These are phyloP conservation scores for Terfezia claveryi DNA, from an alignment of 495 filamentous ascomycete genomes.

Conservation along the genomic window DNA sequence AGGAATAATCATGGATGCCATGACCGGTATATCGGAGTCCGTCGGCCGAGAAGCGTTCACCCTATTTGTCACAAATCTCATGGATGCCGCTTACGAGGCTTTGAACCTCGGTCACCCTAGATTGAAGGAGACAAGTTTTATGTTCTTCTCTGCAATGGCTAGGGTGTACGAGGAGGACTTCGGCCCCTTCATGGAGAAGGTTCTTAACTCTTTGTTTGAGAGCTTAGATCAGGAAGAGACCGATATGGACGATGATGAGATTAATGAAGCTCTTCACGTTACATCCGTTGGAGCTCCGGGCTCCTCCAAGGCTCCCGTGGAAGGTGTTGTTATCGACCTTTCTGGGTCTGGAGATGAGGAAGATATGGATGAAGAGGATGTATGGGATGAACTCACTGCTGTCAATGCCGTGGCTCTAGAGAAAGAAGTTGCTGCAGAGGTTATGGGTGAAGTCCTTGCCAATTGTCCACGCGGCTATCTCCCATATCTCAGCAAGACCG, in stretches of 20 bases:
- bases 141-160: conserved; percentile 83
- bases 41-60: conserved; percentile 74
- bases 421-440: conserved; percentile 93
- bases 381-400: conserved; percentile 32
- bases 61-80: conserved; percentile 69
- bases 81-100: conserved; percentile 79
- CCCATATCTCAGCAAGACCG: conserved; percentile 77
- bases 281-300: conserved; percentile 46
- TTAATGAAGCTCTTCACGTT: conserved; percentile 61
- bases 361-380: conserved; percentile 33
- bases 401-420: conserved; percentile 77
- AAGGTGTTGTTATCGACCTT: conserved; percentile 35
- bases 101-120: conserved; percentile 74
- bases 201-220: conserved; percentile 64
- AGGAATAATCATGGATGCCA: conserved; percentile 68
- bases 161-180: conserved; percentile 90
- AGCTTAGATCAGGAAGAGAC: conserved; percentile 78
- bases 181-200: conserved; percentile 60
- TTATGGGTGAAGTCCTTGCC: conserved; percentile 76
- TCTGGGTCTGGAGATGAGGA: conserved; percentile 45
- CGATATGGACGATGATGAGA: conserved; percentile 54
- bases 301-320: conserved; percentile 30
- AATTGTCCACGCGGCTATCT: conserved; percentile 54
- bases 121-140: conserved; percentile 84
- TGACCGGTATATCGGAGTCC: conserved; percentile 76